Evolutionary conservation across 768 basidiomycete genomes (phyloP).

Genomic region (Amanita pseudoporphyria): DNA sequence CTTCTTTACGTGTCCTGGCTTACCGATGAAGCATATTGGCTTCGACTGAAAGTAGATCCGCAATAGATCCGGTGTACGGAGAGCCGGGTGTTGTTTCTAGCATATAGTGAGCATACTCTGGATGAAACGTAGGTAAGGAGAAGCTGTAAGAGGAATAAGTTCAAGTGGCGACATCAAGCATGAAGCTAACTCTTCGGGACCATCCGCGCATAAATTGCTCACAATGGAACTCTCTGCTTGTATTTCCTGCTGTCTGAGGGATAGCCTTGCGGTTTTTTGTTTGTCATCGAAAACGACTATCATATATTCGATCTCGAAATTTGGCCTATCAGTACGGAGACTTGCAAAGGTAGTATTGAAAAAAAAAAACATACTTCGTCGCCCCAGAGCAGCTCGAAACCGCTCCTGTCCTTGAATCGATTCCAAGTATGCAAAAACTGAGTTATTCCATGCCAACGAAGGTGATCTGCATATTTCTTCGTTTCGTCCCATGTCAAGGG

Average conservation of each 20-base stretch:
- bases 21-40: conserved; percentile 91
- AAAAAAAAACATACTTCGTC: conserved; percentile 71
- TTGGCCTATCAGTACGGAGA: neutral
- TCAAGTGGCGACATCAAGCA: neutral
- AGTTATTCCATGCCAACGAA: conserved; percentile 84
- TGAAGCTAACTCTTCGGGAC: conserved; percentile 46
- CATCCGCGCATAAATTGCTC: conserved; percentile 50
- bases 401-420: conserved; percentile 79
- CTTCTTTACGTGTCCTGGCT: conserved; percentile 11
- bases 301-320: conserved; percentile 86
- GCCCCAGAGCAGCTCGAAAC: conserved; percentile 96
- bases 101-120: conserved; percentile 99
- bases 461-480: conserved; percentile 80
- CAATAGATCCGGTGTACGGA: conserved; percentile 84
- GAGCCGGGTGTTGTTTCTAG: conserved; percentile 95
- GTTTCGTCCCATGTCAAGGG: conserved; percentile 89
- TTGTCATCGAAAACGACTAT: conserved; percentile 78
- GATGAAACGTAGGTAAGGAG: conserved; percentile 86
- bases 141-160: conserved; percentile 29
- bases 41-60: conserved; percentile 85
- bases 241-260: conserved; percentile 91
- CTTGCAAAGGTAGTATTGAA: neutral
- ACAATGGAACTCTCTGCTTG: conserved; percentile 64
- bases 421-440: conserved; percentile 95
- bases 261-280: conserved; percentile 74